These are phyloP conservation scores for Botrytis tulipae DNA, from an alignment of 2,329 filamentous ascomycete genomes.

Conservation along the genomic window DNA sequence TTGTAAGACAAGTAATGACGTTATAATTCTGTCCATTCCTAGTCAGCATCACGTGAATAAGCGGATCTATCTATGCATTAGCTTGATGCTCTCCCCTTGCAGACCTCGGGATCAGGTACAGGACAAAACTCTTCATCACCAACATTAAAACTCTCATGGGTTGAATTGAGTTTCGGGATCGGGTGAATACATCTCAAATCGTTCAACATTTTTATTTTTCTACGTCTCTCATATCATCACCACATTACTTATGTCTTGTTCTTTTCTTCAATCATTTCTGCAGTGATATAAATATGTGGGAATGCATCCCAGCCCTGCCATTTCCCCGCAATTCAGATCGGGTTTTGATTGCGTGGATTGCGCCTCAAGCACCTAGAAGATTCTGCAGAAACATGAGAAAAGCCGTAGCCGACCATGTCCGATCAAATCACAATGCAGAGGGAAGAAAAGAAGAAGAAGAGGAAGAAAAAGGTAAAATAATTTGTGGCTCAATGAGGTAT, in stretches of 20 bases:
- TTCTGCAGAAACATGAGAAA: neutral
- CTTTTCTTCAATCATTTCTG: neutral
- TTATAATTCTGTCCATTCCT: neutral
- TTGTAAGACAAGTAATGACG: neutral
- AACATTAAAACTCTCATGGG: neutral
- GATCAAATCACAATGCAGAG: neutral
- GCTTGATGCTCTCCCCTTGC: neutral
- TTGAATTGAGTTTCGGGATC: neutral
- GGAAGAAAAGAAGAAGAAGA: neutral
- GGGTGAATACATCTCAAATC: neutral
- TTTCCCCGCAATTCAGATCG: slow-evolving; percentile 14
- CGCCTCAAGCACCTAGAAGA: slow-evolving; percentile 1
- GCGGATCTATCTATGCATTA: neutral
- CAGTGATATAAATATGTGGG: neutral
- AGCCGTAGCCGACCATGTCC: neutral
- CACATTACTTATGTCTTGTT: neutral
- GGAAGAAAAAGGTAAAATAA: neutral
- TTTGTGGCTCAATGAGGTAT: neutral
- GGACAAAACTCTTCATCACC: neutral
- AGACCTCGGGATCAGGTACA: neutral
- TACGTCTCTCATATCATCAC: neutral
- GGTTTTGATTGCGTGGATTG: neutral
- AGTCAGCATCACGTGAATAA: neutral
- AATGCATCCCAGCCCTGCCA: neutral
- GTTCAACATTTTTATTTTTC: neutral